Evolutionary conservation across 139 green algal genomes (phyloP).

Genomic region (Chlamydomonas urium): DNA sequence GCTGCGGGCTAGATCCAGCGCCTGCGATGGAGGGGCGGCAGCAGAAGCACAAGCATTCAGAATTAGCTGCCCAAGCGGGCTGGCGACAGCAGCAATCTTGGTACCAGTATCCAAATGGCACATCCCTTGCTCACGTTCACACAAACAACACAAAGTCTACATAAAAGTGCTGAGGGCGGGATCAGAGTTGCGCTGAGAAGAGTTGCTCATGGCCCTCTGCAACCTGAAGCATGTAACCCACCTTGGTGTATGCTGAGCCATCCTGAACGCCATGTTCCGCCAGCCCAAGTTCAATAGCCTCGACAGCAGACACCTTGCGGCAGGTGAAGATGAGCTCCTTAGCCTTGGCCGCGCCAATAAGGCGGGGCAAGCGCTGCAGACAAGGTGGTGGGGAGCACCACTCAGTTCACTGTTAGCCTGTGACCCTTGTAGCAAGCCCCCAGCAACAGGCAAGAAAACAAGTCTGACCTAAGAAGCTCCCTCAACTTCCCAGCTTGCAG

Average conservation of each 20-base stretch:
- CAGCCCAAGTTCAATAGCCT: constrained; percentile 54
- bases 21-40: background rate
- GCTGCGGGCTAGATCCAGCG: constrained; percentile 17
- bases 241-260: background rate
- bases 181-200: background rate
- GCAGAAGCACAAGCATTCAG: background rate
- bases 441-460: too few species aligned
- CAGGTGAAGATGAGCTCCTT: constrained; percentile 83
- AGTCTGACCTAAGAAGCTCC: too few species aligned
- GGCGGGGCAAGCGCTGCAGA: constrained; percentile 66
- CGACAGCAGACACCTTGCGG: constrained; percentile 36
- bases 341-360: constrained; percentile 62
- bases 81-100: too few species aligned
- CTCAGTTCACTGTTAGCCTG: too few species aligned
- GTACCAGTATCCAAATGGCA: too few species aligned
- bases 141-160: too few species aligned
- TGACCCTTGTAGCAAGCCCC: too few species aligned
- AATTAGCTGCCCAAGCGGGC: background rate
- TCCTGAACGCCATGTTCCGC: constrained; percentile 46
- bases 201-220: background rate
- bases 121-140: too few species aligned
- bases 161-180: constrained; percentile 6
- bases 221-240: background rate
- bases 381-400: too few species aligned
- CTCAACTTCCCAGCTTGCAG: too few species aligned